A percentile compares a stretch with the other conserved stretches of the same genome.
These are phyloP conservation scores for Trypanosoma melophagium DNA, from an alignment of 208 protist genomes.

Conservation along the genomic window DNA sequence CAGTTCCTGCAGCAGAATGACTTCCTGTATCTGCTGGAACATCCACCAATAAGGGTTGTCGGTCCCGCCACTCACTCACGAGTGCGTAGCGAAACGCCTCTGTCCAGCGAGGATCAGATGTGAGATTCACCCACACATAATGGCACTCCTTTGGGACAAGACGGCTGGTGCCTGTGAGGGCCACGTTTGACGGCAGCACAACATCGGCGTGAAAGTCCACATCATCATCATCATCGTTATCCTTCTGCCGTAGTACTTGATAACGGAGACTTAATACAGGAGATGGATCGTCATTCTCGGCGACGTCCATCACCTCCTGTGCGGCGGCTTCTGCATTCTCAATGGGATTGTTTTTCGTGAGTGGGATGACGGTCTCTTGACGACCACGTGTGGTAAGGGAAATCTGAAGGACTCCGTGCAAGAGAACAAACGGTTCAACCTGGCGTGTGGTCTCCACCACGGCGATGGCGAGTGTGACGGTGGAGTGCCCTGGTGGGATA, in stretches of 20 bases:
- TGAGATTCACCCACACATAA: conserved; percentile 64
- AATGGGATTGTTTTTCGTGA: conserved; percentile 23
- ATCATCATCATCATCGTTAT: background rate
- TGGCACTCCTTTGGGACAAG: conserved; percentile 47
- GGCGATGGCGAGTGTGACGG: conserved; percentile 29
- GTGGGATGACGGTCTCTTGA: conserved; percentile 38
- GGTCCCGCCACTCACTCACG: conserved; percentile 39
- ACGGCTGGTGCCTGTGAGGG: conserved; percentile 27
- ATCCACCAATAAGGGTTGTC: conserved; percentile 14
- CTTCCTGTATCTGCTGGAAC: conserved; percentile 13
- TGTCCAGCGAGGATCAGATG: conserved; percentile 50
- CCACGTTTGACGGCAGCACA: conserved; percentile 1
- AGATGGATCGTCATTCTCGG: background rate
- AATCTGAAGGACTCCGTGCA: conserved; percentile 33
- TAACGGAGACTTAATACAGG: conserved; percentile 28
- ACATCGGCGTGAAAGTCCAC: conserved; percentile 37
- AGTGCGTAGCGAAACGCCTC: conserved; percentile 43
- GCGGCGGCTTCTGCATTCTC: conserved; percentile 14
- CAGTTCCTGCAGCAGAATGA: background rate
- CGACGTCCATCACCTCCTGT: conserved; percentile 1
- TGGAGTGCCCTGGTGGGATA: conserved; percentile 24
- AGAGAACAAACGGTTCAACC: conserved; percentile 32
- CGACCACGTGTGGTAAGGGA: conserved; percentile 22
- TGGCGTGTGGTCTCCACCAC: conserved; percentile 41
- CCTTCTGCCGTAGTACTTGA: conserved; percentile 16